Base-by-base conservation (phyloP, 306 rosid species). In the Mimosa pudica region DNA sequence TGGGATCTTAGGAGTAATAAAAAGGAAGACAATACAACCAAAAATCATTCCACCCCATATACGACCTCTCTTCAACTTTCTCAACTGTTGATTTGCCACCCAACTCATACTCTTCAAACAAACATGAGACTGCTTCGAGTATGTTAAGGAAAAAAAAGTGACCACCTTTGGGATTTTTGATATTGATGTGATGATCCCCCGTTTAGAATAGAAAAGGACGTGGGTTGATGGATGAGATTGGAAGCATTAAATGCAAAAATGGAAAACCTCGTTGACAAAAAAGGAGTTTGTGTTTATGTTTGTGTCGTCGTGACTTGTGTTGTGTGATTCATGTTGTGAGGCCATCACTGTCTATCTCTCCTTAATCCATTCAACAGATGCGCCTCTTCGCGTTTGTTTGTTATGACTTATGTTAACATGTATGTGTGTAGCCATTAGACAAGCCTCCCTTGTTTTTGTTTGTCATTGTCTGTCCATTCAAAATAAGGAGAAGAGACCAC, bases 1-100 rank as follows among this genome's bases (percentile, higher is more conserved):
- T 67, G 92, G 78, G 80, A 90, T 82, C 76, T 47, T 79, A 79
- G 90, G 90, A 74, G 86, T 86, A 58, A 76, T 77, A 68, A 86
- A 73, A 36, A 91, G 70, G 55, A 87, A 78, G 66, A 73, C 77
- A 8, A 86, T 14, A 65, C 77, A 89, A 35, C 73, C 80, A 49
- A 89, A 86, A 51, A 86, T 75, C 68, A 89, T 75, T 67, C 72
- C 77, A 41, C 61, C 88, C 76, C 82, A 79, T 51, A 87, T 10
- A 63, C 86, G 84, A 75, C 73, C 80, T 71, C 71, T 79, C 84
- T 71, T 87, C 82, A 85, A 86, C 44, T 78, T 82, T 73, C 65
- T 66, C 63, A 82, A 54, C 57, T 82, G 84, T 58, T 82, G 89
- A 77, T 79, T 84, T 46, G 81, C 77, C 54, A 61, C 84, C 86